Base-by-base conservation (phyloP, 1,284 basidiomycete species). In the Meira miltonrushii region DNA sequence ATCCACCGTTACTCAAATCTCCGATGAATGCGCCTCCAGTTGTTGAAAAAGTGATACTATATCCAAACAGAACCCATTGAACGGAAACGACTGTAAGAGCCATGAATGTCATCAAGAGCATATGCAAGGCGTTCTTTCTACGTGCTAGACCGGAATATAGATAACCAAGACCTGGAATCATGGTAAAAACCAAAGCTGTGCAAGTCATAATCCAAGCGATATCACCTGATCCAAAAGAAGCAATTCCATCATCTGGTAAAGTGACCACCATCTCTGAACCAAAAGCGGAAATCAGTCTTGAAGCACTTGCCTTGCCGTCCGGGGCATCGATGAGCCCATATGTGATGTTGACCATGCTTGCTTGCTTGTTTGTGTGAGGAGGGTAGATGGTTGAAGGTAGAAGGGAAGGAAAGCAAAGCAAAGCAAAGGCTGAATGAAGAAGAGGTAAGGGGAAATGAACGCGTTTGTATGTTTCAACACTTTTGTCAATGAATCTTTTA, bases 131-230 rank as follows among this genome's bases (percentile, higher is more conserved):
- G 62, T 83, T 83, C 67, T 83, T 83, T 41, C 91, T 82, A 55
- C 90, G 84, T 17, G 88, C 85, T 12, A 92, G 82, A 61, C 91
- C 91, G 43, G 90, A 90, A 79, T 94, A 94, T 33, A 93, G 85
- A 81, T 92, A 93, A 1, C 65, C 82, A 79, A 68, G 70, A 39
- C 74, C 88, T 86, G 59, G 88, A 86, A 66, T 90, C 79, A 82
- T 82, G 69, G 81, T 77, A 69, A 81, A 85, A 19, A 92, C 89
- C 79, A 93, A 84, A 12, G 87, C 87, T 11, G 88, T 88, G 60
- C 87, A 86, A 21, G 88, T 81, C 25, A 90, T 84, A 1, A 92
- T 55, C 79, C 79, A 79, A 1, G 77, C 67, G 23, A 78, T 78
- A 60, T 74, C 72, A 57, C 67, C 66, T 11, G 64, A 64, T 39